Evolutionary conservation across 169 alveolate species (phyloP).

Genomic region (Pseudocohnilembus persalinus): DNA sequence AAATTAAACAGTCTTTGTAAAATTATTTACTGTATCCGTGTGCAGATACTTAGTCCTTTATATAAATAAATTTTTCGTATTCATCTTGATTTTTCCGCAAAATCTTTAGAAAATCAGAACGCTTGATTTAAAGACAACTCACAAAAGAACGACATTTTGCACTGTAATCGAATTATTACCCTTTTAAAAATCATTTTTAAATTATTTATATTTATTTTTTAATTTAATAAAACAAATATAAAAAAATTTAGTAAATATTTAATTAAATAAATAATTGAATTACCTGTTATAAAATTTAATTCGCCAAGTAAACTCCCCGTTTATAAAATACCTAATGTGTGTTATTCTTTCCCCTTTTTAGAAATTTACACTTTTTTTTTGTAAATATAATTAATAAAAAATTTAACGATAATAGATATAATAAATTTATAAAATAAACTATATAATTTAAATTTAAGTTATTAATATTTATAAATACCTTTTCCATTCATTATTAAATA

Average conservation of each 20-base stretch:
- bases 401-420: neutral
- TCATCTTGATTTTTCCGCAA: neutral
- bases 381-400: no score
- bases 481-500: neutral
- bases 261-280: no score
- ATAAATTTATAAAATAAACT: no score
- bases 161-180: neutral
- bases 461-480: neutral
- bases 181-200: neutral
- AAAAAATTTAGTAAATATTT: neutral
- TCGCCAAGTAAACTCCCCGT: neutral
- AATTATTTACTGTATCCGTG: neutral
- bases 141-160: neutral
- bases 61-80: neutral
- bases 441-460: no score
- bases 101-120: neutral
- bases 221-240: no score
- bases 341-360: no score
- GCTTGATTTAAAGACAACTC: neutral
- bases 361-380: no score
- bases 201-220: no score
- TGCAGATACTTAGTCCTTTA: neutral
- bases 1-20: neutral
- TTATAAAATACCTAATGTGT: neutral
- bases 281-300: neutral